Conservation (phyloP, 2,329 filamentous ascomycete genomes). For the Cladophialophora carrionii region DNA sequence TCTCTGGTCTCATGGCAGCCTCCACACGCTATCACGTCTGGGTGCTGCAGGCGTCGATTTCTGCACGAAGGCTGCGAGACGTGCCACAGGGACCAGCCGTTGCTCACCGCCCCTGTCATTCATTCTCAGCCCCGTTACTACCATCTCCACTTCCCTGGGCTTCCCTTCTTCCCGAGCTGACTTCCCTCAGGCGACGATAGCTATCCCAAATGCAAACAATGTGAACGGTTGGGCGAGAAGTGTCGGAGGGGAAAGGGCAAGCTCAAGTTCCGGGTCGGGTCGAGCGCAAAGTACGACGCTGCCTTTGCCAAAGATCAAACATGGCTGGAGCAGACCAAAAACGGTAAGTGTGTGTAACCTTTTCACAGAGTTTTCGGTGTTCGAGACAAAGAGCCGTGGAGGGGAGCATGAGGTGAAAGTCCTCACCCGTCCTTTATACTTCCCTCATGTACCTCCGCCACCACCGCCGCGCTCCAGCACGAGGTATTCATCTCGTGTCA, state of each 20-base stretch:
- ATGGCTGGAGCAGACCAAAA: slow-evolving; percentile 38
- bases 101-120: slow-evolving; percentile 10
- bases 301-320: slow-evolving; percentile 38
- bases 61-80: slow-evolving; percentile 16
- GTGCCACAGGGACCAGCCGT: slow-evolving; percentile 21
- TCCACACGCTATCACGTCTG: background rate
- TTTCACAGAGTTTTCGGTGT: slow-evolving; percentile 6
- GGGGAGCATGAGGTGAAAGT: slow-evolving; percentile 1
- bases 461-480: slow-evolving; percentile 8
- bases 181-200: slow-evolving; percentile 37
- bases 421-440: slow-evolving; percentile 22
- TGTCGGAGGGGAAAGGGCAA: slow-evolving; percentile 36
- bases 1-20: background rate
- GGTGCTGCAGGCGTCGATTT: background rate
- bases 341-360: slow-evolving; percentile 37
- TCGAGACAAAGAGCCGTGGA: background rate
- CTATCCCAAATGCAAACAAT: slow-evolving; percentile 37
- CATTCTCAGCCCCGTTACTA: background rate
- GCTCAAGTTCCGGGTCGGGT: slow-evolving; percentile 38
- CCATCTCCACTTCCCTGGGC: background rate
- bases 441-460: slow-evolving; percentile 8
- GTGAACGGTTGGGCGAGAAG: slow-evolving; percentile 34
- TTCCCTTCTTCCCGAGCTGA: slow-evolving; percentile 24
- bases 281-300: slow-evolving; percentile 37
- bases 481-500: slow-evolving; percentile 15